Base-by-base conservation (phyloP, 2,329 filamentous ascomycete genomes). In the Colletotrichum sp. region DNA sequence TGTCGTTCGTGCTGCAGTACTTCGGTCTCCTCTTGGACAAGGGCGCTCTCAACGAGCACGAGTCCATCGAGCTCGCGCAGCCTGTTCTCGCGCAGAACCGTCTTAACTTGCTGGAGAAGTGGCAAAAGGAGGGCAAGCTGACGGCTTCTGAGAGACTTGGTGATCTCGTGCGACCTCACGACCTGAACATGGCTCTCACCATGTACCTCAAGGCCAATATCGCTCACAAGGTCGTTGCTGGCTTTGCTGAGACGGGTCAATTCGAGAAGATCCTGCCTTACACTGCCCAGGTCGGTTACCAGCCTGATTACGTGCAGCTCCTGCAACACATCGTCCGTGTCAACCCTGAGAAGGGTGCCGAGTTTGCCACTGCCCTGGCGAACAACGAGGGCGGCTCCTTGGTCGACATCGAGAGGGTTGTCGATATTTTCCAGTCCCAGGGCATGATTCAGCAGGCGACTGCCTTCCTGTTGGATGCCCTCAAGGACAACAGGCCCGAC, bases 391-490 rank as follows among this genome's bases (percentile, higher is more conserved):
- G 93, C 76, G 96, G 95, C 30, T 93, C 96, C 28, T 88, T 98
- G 75, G 93, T 99, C 79, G 97, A 99, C 81, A 92, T 99, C 73
- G 95, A 98, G 83, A 95, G 96, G 63, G 96, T 98, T 28, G 95
- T 98, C 65, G 97, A 99, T 84, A 96, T 99, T 76, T 99, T 99
- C 93, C 94, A 98, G 86, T 96, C 96, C 12, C 97, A 99, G 85
- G 96, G 96, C 81, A 97, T 99, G 96, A 92, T 99, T 66, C 98
- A 99, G 84, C 96, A 98, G 85, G 96, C 96, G 9, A 99, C 98
- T 4, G 96, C 96, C n/a, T 99, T 99, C 91, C 88, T 99, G 68
- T 91, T 99, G 30, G 97, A 99, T 86, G 96, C 96, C 4, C 91
- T 99, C 39, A 97, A 98, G 85, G 95, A 97, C 80, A 98, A 99